Base-by-base conservation (phyloP, 345 rosid genomes). In the Syzygium oleosum region DNA sequence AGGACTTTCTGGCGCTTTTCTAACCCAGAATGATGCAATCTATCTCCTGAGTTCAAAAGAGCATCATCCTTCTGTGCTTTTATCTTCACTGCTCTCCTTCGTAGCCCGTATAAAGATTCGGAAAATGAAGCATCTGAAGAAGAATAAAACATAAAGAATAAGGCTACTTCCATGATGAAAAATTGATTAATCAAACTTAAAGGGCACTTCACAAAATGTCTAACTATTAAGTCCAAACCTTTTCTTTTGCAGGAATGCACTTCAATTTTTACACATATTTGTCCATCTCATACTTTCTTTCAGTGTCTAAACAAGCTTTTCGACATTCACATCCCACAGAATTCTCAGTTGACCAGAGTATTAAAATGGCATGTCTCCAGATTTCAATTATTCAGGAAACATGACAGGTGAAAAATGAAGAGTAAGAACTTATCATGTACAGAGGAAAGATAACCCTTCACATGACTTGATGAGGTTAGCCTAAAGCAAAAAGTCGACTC, bases 101-200 rank as follows among this genome's bases (percentile, higher is more conserved):
- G 93, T 92, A 98, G 92, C 63, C 99, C 99, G 92, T 98, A 98
- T 52, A 98, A 93, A 78, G 99, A 95, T 88, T 97, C 99, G 61
- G 99, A 90, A 91, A 98, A 98, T 22, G 99, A 98, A 91, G 98
- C 99, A 93, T 98, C 99, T 98, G 94, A 80, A 91, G 54, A 86
- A 90, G 73, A 90, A 89, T 23, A 84, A 90, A 88, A 43, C 58
- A 85, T 38, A 38, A 58, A 51, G 31, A 87, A 87, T 51, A 22
- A 88, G 46, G 2, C 14, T 9, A 73, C 25, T 73, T 73, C 49
- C 49, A 38, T 38, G 7, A 38, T 73, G 14, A 9, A 73, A 73
- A 38, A 7, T 73, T 9, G 49, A 38, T 38, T 9, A 73, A 73
- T 73, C 4, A 38, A 73, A 38, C 27, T 73, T 38, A 73, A 58